phyloP scores from a whole-genome alignment of 1,284 basidiomycete species.

The Xerocomus cyaneibrunnescens region DNA sequence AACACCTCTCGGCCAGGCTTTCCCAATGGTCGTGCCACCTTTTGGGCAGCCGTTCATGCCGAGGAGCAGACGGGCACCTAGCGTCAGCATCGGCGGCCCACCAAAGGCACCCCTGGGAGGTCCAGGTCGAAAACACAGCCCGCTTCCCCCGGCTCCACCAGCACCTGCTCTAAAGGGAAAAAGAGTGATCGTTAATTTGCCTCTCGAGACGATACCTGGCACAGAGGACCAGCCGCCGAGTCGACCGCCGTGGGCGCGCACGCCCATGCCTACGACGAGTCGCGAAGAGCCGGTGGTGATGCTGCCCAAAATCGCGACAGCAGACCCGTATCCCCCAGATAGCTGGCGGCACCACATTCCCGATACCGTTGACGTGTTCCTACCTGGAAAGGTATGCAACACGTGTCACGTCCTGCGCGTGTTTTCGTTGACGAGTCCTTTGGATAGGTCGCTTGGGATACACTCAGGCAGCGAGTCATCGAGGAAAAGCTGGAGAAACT shows the following conservation, averaged over 20 bases:
- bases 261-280: conserved; percentile 48
- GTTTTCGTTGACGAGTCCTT: conserved; percentile 14
- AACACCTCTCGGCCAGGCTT: conserved; percentile 59
- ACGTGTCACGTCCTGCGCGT: conserved; percentile 5
- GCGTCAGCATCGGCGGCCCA: conserved; percentile 69
- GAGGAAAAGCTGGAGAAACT: conserved; percentile 77
- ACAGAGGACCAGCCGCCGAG: conserved; percentile 43
- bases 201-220: conserved; percentile 57
- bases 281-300: conserved; percentile 39
- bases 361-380: conserved; percentile 69
- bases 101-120: conserved; percentile 80
- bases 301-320: conserved; percentile 51
- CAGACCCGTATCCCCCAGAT: conserved; percentile 63
- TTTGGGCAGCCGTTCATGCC: conserved; percentile 53
- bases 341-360: conserved; percentile 55
- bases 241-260: conserved; percentile 61
- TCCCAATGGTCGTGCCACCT: conserved; percentile 52
- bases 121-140: conserved; percentile 69
- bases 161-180: conserved; percentile 51
- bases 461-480: conserved; percentile 63
- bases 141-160: conserved; percentile 43
- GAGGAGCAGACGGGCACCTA: conserved; percentile 59
- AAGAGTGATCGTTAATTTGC: conserved; percentile 69
- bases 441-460: conserved; percentile 65
- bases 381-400: conserved; percentile 68